A percentile compares a stretch with the other conserved stretches of the same genome.
Evolutionary conservation across 2,329 filamentous ascomycete species (phyloP).

Genomic region (Emergomyces orientalis): DNA sequence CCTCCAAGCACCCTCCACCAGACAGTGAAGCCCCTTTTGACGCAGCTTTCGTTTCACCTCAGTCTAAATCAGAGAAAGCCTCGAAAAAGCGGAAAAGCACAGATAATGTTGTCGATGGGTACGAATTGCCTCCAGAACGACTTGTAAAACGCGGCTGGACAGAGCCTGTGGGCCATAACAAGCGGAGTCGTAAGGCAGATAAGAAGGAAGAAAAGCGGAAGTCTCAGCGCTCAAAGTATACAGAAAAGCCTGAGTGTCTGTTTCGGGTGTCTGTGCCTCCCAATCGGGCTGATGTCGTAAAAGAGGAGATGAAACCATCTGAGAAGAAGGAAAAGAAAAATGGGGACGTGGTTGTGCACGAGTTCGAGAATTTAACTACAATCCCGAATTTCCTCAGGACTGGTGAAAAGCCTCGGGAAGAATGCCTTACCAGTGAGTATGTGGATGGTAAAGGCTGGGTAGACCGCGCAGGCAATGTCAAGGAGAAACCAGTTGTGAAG

Average conservation of each 20-base stretch:
- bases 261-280: slow-evolving; percentile 74
- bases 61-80: slow-evolving; percentile 36
- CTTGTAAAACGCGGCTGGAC: slow-evolving; percentile 89
- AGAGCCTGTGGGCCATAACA: slow-evolving; percentile 47
- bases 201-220: slow-evolving; percentile 50
- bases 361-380: slow-evolving; percentile 78
- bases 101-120: slow-evolving; percentile 52
- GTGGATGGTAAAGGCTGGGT: slow-evolving; percentile 85
- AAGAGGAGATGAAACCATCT: slow-evolving; percentile 12
- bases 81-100: slow-evolving; percentile 46
- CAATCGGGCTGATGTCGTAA: slow-evolving; percentile 33
- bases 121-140: slow-evolving; percentile 62
- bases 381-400: slow-evolving; percentile 72
- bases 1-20: slow-evolving; percentile 27
- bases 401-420: slow-evolving; percentile 34
- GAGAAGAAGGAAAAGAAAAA: slow-evolving; percentile 50
- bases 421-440: slow-evolving; percentile 52
- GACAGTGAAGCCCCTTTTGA: slow-evolving; percentile 20
- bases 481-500: slow-evolving; percentile 35
- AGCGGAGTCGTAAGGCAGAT: slow-evolving; percentile 37
- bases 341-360: slow-evolving; percentile 64
- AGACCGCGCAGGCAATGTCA: slow-evolving; percentile 63
- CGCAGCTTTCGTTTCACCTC: slow-evolving; percentile 26
- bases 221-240: slow-evolving; percentile 64
- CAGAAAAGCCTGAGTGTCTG: slow-evolving; percentile 68